Base-by-base conservation (phyloP, 768 basidiomycete species). In the Boletus huronensis region DNA sequence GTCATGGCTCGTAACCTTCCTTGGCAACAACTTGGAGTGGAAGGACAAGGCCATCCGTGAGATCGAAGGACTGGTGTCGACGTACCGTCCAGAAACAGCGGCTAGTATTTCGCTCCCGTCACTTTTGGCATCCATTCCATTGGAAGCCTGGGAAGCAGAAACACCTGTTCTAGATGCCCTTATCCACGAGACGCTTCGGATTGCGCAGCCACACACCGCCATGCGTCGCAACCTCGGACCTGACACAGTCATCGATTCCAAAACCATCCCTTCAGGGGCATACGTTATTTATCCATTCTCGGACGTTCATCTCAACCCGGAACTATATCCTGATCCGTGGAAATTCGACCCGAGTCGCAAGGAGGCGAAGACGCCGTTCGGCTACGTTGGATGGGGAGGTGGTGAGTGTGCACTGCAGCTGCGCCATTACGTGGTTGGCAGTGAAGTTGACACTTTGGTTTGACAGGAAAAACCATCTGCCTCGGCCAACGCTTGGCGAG, bases 231-330 rank as follows among this genome's bases (percentile, higher is more conserved):
- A 90, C 67, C 72, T 88, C 54, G 88, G 88, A 17, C 85, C 85
- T 60, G 84, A 87, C 53, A 70, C 83, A 34, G 77, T 83, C 61
- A 84, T 91, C 60, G 80, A 84, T 71, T 81, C 81, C 57, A 87
- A 84, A 70, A 71, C 78, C 36, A 79, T 91, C 29, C 87, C 87
- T 31, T 83, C 84, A 21, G 88, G 87, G 53, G 80, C 87, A 50
- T 90, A 87, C 64, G 80, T 88, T 45, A 77, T 89, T 41, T 90
- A 89, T 71, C 88, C 88, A 41, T 90, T 89, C 70, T 86, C 84
- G 67, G 85, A 87, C 64, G 83, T 89, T 40, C 88, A 91, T 71
- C 80, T 90, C 35, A 79, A 90, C 69, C 77, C 84, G 38, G 76
- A 79, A 56, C 69, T 90, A 21, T 91, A 90, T 68, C 80, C 83